Conservation (phyloP, 2,329 filamentous ascomycete genomes). For the Aschersonia sp. region DNA sequence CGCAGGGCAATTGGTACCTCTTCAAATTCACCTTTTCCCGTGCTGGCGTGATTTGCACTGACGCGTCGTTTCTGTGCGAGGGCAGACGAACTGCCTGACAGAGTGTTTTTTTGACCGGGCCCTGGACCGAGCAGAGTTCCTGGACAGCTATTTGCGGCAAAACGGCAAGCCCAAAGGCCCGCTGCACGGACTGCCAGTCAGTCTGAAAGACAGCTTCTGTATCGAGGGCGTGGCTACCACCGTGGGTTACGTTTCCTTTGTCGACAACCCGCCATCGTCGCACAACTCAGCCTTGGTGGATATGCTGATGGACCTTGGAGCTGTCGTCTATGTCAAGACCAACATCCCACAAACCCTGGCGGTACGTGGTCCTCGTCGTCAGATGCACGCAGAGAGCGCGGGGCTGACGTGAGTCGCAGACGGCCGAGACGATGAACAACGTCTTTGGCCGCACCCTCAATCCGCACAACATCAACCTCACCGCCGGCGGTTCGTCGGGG, state of each 20-base stretch:
- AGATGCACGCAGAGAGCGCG: rapidly evolving
- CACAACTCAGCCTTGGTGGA: constrained; percentile 11
- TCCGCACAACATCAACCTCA: constrained; percentile 18
- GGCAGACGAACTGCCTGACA: constrained; percentile 19
- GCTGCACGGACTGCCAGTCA: constrained; percentile 11
- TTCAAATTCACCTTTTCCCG: not conserved
- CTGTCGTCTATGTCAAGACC: constrained; percentile 24
- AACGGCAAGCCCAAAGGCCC: constrained; percentile 7
- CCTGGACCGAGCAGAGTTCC: constrained; percentile 4
- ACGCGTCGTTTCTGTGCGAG: not conserved
- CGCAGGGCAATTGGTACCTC: constrained; percentile 14
- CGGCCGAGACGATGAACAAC: constrained; percentile 23
- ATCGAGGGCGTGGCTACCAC: constrained; percentile 11
- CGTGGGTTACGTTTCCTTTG: constrained; percentile 11
- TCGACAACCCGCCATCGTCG: constrained; percentile 8
- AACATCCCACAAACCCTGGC: constrained; percentile 48
- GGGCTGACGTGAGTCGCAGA: constrained; percentile 5
- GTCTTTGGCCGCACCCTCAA: constrained; percentile 13
- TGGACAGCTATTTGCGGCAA: constrained; percentile 6
- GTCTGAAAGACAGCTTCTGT: constrained; percentile 12
- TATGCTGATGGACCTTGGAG: constrained; percentile 11
- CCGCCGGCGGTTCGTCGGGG: constrained; percentile 10
- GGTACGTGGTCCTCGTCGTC: constrained; percentile 13
- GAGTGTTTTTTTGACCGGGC: constrained; percentile 30
- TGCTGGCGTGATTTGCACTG: not conserved